Evolutionary conservation across 225 moss, liverwort and hornwort species (phyloP), one percentile per base, ranked within the genome.

Genomic region (Polytrichum commune): DNA sequence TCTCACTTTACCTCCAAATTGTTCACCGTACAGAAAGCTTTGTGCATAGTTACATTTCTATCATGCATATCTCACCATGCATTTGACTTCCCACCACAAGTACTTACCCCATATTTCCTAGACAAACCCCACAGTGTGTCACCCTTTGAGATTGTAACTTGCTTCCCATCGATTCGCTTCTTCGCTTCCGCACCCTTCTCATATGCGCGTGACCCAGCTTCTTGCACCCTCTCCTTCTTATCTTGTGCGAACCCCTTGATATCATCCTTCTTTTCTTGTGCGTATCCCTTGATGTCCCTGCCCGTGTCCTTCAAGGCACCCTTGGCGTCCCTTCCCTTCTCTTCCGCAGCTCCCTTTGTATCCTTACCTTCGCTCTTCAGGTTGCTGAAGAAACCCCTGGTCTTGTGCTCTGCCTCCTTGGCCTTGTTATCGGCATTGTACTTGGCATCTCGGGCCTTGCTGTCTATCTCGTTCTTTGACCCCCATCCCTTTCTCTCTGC

Each of bases 71-170:
- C 46, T 13, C 2, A 46, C 10, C 13, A 46, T 46, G 13, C 3
- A 46, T 13, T 46, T 46, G 1, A 46, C 13, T 46, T 2, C 46
- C 30, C 16, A 19, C 16, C 19, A 58, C 20, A 76, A 29, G 6
- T 5, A 23, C 54, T 26, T 85, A 85, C 85, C 24, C 81, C 81
- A 56, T 85, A 74, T 27, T 85, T 85, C 9, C 63, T 75, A 19
- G 85, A 68, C 75, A 85, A 71, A 60, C 78, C 74, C 85, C 85
- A 85, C 5, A 85, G 76, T 24, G 85, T 78, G 62, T 85, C 85
- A 53, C 85, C 85, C 78, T 79, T 85, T 18, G 55, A 67, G 7
- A 85, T 67, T 5, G 80, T 72, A 27, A 85, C 55, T 64, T 85
- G 78, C 64, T 78, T 81, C 32, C 85, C 81, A 25, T 85, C 85